phyloP scores from a whole-genome alignment of 208 protist genomes.

The Leishmania tarentolae region DNA sequence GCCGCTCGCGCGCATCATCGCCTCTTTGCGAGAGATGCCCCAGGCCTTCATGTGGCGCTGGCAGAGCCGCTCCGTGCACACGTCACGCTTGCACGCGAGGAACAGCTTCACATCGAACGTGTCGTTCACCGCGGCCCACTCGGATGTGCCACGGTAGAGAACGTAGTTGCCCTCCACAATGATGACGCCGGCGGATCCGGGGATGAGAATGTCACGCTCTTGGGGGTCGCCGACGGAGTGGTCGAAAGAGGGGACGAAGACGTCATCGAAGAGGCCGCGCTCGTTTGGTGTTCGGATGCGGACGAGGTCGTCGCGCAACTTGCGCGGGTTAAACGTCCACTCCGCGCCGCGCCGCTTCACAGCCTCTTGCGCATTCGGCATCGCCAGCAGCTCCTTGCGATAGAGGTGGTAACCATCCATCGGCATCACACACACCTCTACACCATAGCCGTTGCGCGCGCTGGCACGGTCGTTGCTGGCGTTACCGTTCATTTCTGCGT shows the following conservation, averaged over 20 bases:
- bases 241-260: constrained; percentile 77
- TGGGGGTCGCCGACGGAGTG: constrained; percentile 70
- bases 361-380: constrained; percentile 65
- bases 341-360: constrained; percentile 66
- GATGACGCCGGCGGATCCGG: constrained; percentile 46
- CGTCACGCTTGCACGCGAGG: constrained; percentile 40
- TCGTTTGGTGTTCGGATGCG: constrained; percentile 32
- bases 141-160: constrained; percentile 57
- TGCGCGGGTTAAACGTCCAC: constrained; percentile 79
- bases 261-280: constrained; percentile 46
- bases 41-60: constrained; percentile 76
- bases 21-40: constrained; percentile 46
- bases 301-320: constrained; percentile 56
- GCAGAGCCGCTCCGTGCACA: constrained; percentile 59
- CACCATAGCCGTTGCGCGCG: constrained; percentile 8
- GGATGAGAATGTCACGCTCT: constrained; percentile 50
- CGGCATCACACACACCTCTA: constrained; percentile 64
- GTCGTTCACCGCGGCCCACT: constrained; percentile 64
- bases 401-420: constrained; percentile 89
- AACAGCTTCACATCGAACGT: constrained; percentile 70
- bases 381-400: constrained; percentile 42
- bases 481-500: constrained; percentile 14
- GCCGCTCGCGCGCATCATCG: constrained; percentile 61
- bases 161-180: constrained; percentile 85
- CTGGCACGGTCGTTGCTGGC: neutral